These are phyloP conservation scores for Geranium brycei DNA, from an alignment of 345 rosid genomes.

Conservation along the genomic window DNA sequence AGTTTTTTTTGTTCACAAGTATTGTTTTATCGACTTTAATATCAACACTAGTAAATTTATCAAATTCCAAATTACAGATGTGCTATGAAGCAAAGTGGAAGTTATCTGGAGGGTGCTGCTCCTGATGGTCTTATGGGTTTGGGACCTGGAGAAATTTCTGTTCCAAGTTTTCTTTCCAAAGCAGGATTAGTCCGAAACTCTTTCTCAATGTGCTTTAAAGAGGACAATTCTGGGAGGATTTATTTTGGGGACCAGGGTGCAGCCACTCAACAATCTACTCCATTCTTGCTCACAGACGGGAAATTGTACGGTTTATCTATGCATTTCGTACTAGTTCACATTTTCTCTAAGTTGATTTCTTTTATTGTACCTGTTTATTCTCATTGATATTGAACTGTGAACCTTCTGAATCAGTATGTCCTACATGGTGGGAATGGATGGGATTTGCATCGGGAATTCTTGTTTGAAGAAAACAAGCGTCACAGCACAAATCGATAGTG, in stretches of 20 bases:
- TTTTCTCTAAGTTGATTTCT: background rate
- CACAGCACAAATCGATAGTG: constrained; percentile 59
- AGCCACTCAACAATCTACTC: constrained; percentile 49
- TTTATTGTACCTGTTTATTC: no score
- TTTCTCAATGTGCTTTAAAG: constrained; percentile 74
- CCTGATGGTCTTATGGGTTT: constrained; percentile 92
- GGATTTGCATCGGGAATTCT: constrained; percentile 51
- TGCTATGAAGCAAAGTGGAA: constrained; percentile 87
- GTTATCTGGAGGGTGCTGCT: constrained; percentile 58
- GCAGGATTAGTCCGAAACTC: constrained; percentile 64
- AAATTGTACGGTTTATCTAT: constrained; percentile 37
- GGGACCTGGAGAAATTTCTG: constrained; percentile 65
- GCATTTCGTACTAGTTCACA: background rate
- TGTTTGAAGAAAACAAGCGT: constrained; percentile 53
- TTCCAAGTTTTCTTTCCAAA: constrained; percentile 70
- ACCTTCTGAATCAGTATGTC: constrained; percentile 27
- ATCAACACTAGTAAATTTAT: constrained; percentile 3
- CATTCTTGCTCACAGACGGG: constrained; percentile 41
- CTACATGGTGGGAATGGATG: constrained; percentile 67
- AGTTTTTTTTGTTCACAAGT: background rate
- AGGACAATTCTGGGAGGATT: constrained; percentile 70
- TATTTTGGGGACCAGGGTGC: constrained; percentile 79
- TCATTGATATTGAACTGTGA: background rate
- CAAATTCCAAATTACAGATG: constrained; percentile 34
- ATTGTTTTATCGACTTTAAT: constrained; percentile 2